Base-by-base conservation (phyloP, 306 rosid genomes). In the Cyamopsis tetragonoloba region DNA sequence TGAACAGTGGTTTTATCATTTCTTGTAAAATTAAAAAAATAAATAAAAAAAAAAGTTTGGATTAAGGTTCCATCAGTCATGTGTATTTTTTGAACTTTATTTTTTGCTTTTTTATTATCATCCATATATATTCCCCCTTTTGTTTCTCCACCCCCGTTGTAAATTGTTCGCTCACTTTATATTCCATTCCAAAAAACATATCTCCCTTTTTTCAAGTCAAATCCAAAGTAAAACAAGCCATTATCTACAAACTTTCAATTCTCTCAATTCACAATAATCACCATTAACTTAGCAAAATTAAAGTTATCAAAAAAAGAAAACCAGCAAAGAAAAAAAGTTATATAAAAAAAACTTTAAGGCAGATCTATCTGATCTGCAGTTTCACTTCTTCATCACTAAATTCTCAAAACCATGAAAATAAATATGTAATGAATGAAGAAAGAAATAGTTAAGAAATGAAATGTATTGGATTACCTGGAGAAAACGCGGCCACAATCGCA, bases 401-500 rank as follows among this genome's bases (percentile, higher is more conserved):
- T 50, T 39, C 27, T 35, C 17, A 57, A 62, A 50, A 53, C 32
- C n/a, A 43, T 55, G 6, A 2, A 5, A 39, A 39, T 39, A 2
- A 1, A 56, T 8, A 10, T 11, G 2, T 6, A 24, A 26, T 12
- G 0, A 51, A 28, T 34, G 0, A 51, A 6, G 6, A 13, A 23
- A 6, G 20, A 53, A 53, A 5, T 0, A 56, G n/a, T 11, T 4
- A 51, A 51, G 1, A 35, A 9, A 14, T 4, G 0, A 1, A 14
- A 43, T 14, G 0, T 8, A 32, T 22, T 0, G 0, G 13, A 41
- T 41, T 10, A 84, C 95, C 98, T 86, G 3, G 98, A 93, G 87
- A 93, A 93, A 35, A 93, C 98, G 0, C 98, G 89, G 42, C 98
- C 98, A 47, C 98, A 93, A 64, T 93, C 98, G 39, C 98, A 93